Percentiles rank a stretch among this genome's conserved stretches.
These are phyloP conservation scores for Diaporthe sp. DNA, from an alignment of 2,329 filamentous ascomycete genomes.

Conservation along the genomic window DNA sequence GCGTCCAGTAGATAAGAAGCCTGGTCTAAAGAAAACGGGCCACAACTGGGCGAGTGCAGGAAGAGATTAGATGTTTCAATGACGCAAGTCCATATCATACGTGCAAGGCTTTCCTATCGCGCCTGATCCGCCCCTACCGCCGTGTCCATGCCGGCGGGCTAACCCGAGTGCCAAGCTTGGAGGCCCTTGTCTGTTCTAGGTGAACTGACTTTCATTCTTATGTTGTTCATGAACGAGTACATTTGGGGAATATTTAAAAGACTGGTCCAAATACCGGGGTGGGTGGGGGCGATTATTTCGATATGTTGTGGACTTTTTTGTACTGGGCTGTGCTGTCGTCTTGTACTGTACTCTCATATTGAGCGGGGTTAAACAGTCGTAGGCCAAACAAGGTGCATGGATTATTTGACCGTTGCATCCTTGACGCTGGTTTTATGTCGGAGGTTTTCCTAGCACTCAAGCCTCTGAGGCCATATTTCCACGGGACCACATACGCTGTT, in stretches of 20 bases:
- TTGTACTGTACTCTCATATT: background rate
- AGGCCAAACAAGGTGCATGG: background rate
- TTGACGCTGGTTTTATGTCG: background rate
- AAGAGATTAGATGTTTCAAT: background rate
- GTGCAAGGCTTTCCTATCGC: background rate
- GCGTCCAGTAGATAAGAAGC: background rate
- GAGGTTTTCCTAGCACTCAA: background rate
- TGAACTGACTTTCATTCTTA: too few species aligned
- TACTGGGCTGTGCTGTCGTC: background rate
- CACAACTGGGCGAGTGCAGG: background rate
- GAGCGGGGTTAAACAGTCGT: background rate
- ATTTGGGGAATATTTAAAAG: too few species aligned
- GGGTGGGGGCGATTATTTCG: too few species aligned
- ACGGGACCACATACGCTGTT: background rate
- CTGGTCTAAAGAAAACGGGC: background rate
- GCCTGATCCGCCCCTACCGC: background rate
- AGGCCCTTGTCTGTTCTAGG: background rate
- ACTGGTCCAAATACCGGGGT: background rate
- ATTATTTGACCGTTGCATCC: background rate
- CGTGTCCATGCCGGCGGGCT: background rate
- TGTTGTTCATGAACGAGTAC: background rate
- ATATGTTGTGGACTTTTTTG: background rate
- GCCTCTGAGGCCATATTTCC: background rate
- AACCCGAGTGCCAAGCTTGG: conserved; percentile 14
- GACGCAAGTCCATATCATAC: background rate